phyloP scores from a whole-genome alignment of 306 rosid genomes.

The Vigna mungo region DNA sequence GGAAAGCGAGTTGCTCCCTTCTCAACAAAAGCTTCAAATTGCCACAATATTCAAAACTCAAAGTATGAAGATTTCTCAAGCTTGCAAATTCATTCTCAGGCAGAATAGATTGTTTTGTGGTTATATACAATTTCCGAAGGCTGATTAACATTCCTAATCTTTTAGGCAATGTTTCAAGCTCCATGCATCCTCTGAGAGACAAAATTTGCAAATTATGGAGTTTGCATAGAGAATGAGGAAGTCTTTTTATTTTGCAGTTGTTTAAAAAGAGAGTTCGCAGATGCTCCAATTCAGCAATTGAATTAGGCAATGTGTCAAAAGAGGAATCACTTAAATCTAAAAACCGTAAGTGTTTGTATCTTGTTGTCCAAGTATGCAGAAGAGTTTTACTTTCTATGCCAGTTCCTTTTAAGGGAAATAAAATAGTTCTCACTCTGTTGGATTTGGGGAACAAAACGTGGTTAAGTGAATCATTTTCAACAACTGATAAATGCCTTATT shows the following conservation, averaged over 20 bases:
- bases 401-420: neutral
- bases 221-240: conserved; percentile 13
- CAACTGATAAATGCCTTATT: conserved; percentile 3
- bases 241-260: conserved; percentile 11
- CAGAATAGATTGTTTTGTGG: conserved; percentile 25
- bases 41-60: conserved; percentile 2
- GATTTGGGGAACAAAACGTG: neutral
- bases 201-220: conserved; percentile 28
- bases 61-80: conserved; percentile 15
- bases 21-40: neutral
- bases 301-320: neutral
- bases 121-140: conserved; percentile 13
- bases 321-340: conserved; percentile 25
- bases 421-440: neutral
- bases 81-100: conserved; percentile 1
- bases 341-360: conserved; percentile 2
- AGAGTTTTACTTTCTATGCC: neutral
- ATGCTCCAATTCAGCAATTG: neutral
- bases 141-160: conserved; percentile 21
- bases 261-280: neutral
- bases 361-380: conserved; percentile 2
- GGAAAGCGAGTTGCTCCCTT: neutral
- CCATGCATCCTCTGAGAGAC: conserved; percentile 8
- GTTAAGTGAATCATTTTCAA: neutral
- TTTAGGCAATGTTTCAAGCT: conserved; percentile 25